phyloP scores from a whole-genome alignment of 768 basidiomycete genomes.

The Lactarius indigo region DNA sequence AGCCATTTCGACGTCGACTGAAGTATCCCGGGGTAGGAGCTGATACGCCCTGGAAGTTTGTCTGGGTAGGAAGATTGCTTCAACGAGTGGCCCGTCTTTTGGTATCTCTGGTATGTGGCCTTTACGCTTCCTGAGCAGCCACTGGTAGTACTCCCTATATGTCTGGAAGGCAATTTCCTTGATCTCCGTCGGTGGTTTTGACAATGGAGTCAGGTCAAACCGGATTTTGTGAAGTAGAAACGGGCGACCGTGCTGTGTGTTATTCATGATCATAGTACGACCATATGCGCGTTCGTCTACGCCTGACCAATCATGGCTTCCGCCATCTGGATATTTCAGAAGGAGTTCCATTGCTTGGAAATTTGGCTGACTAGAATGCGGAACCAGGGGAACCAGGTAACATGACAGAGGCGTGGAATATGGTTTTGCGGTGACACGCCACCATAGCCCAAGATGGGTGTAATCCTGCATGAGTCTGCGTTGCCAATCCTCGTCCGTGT shows the following conservation, averaged over 20 bases:
- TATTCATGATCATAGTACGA: slow-evolving; percentile 52
- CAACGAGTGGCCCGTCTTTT: slow-evolving; percentile 58
- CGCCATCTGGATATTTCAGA: slow-evolving; percentile 48
- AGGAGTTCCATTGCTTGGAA: slow-evolving; percentile 52
- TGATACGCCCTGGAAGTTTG: slow-evolving; percentile 34
- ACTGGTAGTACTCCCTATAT: slow-evolving; percentile 57
- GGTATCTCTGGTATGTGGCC: slow-evolving; percentile 42
- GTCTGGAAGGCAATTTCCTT: slow-evolving; percentile 45
- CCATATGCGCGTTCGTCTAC: slow-evolving; percentile 49
- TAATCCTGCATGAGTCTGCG: slow-evolving; percentile 59
- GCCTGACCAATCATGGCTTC: slow-evolving; percentile 47
- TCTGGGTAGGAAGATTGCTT: slow-evolving; percentile 45
- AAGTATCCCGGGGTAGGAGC: slow-evolving; percentile 34
- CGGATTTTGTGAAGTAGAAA: slow-evolving; percentile 57
- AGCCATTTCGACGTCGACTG: slow-evolving; percentile 8
- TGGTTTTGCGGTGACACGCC: slow-evolving; percentile 58
- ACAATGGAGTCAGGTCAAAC: slow-evolving; percentile 62
- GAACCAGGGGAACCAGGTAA: slow-evolving; percentile 64
- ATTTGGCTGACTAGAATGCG: slow-evolving; percentile 46
- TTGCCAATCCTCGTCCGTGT: slow-evolving; percentile 45
- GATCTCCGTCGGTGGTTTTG: slow-evolving; percentile 49
- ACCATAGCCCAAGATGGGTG: slow-evolving; percentile 59
- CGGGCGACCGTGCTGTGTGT: slow-evolving; percentile 51
- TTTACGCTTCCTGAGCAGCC: slow-evolving; percentile 50
- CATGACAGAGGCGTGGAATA: slow-evolving; percentile 50